These are phyloP conservation scores for Polyplosphaeria fusca DNA, from an alignment of 495 filamentous ascomycete genomes.

Conservation along the genomic window DNA sequence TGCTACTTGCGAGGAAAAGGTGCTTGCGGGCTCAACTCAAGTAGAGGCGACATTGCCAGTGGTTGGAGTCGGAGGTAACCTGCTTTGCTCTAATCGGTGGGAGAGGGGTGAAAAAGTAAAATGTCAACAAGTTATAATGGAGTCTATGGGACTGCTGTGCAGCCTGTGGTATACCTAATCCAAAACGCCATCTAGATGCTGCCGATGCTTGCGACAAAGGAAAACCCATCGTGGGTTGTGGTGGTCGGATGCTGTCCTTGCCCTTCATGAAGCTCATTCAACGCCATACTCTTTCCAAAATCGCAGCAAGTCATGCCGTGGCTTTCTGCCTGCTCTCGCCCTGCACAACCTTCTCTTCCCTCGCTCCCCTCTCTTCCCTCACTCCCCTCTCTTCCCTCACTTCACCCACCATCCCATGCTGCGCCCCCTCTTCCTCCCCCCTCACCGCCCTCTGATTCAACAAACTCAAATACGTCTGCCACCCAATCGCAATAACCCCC, in stretches of 20 bases:
- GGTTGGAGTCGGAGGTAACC: background rate
- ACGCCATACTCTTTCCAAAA: background rate
- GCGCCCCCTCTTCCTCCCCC: conserved; percentile 41
- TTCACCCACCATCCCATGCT: background rate
- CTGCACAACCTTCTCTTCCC: background rate
- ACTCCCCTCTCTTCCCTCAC: background rate
- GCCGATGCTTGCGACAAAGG: background rate
- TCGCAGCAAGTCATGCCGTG: background rate
- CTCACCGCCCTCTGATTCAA: conserved; percentile 72
- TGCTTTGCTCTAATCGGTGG: background rate
- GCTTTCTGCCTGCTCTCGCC: background rate
- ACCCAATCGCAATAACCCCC: conserved; percentile 73
- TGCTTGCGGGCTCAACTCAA: background rate
- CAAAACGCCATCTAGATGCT: background rate
- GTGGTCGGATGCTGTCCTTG: background rate
- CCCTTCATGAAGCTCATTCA: no score
- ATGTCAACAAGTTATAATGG: background rate
- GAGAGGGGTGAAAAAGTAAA: background rate
- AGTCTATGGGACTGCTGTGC: background rate
- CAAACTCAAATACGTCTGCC: conserved; percentile 86
- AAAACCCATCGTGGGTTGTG: background rate
- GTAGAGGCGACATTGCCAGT: background rate
- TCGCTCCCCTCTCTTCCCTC: background rate
- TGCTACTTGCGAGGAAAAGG: background rate
- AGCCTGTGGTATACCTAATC: background rate